Evolutionary conservation across 495 filamentous ascomycete genomes (phyloP).

Genomic region (Ramalina peruviana): DNA sequence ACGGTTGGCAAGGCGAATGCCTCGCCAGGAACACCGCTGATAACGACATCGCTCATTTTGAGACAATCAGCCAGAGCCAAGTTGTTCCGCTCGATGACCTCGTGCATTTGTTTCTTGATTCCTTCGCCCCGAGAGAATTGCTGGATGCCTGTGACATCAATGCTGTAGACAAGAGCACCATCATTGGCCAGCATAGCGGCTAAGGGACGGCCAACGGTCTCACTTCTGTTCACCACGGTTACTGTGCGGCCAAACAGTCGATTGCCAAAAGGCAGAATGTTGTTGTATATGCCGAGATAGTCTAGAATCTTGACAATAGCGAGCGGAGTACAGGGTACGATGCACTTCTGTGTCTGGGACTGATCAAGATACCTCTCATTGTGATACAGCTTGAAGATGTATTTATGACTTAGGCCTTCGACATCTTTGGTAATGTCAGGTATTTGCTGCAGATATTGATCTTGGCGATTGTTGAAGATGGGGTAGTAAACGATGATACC

Average conservation of each 20-base stretch:
- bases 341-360: constrained; percentile 64
- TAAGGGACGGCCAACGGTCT: constrained; percentile 87
- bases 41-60: constrained; percentile 81
- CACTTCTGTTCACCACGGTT: constrained; percentile 86
- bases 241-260: constrained; percentile 80
- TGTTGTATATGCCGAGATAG: constrained; percentile 89
- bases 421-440: constrained; percentile 84
- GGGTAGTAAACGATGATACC: constrained; percentile 98
- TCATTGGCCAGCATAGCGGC: constrained; percentile 95
- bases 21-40: constrained; percentile 80
- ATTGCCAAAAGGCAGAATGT: constrained; percentile 88
- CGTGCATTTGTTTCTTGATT: constrained; percentile 65
- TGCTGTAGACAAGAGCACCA: constrained; percentile 85
- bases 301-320: constrained; percentile 95
- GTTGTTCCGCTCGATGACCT: constrained; percentile 65
- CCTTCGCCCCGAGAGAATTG: constrained; percentile 79
- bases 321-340: constrained; percentile 89
- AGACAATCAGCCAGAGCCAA: constrained; percentile 66
- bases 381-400: constrained; percentile 99
- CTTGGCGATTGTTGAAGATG: constrained; percentile 78
- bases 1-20: constrained; percentile 77
- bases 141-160: constrained; percentile 87
- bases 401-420: constrained; percentile 82
- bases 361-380: constrained; percentile 90
- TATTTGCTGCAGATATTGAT: constrained; percentile 92